Evolutionary conservation across 139 green algal species (phyloP), one percentile per base, ranked within the genome.

Genomic region (Micractinium sp.): DNA sequence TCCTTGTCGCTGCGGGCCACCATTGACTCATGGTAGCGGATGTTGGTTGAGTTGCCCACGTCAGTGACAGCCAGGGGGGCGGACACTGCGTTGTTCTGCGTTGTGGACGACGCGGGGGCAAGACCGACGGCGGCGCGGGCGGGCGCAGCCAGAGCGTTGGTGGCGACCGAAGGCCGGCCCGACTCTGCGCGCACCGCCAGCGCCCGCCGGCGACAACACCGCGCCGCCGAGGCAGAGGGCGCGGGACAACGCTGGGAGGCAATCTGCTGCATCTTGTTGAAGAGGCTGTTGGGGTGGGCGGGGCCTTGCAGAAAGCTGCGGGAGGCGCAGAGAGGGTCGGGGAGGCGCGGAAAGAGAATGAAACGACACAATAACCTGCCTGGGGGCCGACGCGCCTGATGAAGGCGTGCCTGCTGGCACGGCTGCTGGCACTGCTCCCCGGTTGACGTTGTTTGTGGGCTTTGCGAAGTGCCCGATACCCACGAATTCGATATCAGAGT

Each of bases 1-100:
- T 99, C 95, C 93, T 98, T 98, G 67, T 89, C 84, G 1, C 88
- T 80, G 2, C 92, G 91, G 9, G 38, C n/a, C 36, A 92, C 88
- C 61, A 81, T 89, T 19, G 93, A 92, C 88, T 98, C 95, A 74
- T 99, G 96, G 95, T 95, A 99, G 85, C 97, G 74, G 85, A 88
- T 88, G 85, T 88, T 88, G 69, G 85, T 88, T 13, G 71, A 82
- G 31, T 82, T 88, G 85, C 85, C 85, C 31, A 88, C 71, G 22
- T 74, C 23, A 9, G 20, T 71, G 47, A 71, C 79, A 27, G 31
- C 31, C 71, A 88, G 47, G 38, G 83, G 83, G 0, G 20, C 66
- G 0, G 66, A 39, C 83, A 87, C 67, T 0, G 67, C 83, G 67
- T 80, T 80, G 83, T 77, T 87, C 33, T 29, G 67, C 27, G 27